A percentile compares a stretch with the other conserved stretches of the same genome.
Evolutionary conservation across 257 asterid species (phyloP).

Genomic region (Ballota nigra): DNA sequence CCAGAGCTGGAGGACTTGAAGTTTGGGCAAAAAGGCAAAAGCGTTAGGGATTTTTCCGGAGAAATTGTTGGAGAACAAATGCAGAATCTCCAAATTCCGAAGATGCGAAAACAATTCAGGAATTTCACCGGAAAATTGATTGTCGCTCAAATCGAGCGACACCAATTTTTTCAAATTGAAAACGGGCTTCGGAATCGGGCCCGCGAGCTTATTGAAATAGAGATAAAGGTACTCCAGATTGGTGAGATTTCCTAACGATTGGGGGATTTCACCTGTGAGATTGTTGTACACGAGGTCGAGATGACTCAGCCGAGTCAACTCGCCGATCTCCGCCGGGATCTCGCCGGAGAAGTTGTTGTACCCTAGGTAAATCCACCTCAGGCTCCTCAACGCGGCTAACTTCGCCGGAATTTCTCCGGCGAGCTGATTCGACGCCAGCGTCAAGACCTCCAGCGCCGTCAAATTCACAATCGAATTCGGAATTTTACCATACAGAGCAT

Average conservation of each 20-base stretch:
- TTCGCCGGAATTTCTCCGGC: slow-evolving; percentile 53
- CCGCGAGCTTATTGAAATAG: slow-evolving; percentile 71
- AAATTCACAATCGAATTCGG: slow-evolving; percentile 55
- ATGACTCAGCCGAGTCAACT: slow-evolving; percentile 43
- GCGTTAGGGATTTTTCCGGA: slow-evolving; percentile 66
- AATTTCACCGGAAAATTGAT: slow-evolving; percentile 63
- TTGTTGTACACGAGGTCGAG: slow-evolving; percentile 78
- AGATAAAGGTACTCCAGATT: slow-evolving; percentile 62
- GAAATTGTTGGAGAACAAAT: slow-evolving; percentile 69
- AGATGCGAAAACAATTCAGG: slow-evolving; percentile 40
- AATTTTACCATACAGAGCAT: slow-evolving; percentile 48
- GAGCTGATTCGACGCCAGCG: slow-evolving; percentile 75
- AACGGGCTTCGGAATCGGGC: slow-evolving; percentile 53
- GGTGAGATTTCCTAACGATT: slow-evolving; percentile 70
- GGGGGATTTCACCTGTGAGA: slow-evolving; percentile 78
- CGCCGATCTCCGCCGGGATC: slow-evolving; percentile 65
- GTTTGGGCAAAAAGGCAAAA: slow-evolving; percentile 53
- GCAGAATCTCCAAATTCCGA: slow-evolving; percentile 61
- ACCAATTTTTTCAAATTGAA: slow-evolving; percentile 47
- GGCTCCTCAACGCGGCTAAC: slow-evolving; percentile 47
- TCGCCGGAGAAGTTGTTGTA: slow-evolving; percentile 77
- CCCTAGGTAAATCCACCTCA: slow-evolving; percentile 70
- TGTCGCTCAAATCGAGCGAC: slow-evolving; percentile 83
- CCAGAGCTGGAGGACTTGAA: slow-evolving; percentile 81
- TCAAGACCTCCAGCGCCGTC: slow-evolving; percentile 52